A percentile compares a stretch with the other conserved stretches of the same genome.
Conservation (phyloP, 768 basidiomycete species). For the Rhodotorula sphaerocarpa region DNA sequence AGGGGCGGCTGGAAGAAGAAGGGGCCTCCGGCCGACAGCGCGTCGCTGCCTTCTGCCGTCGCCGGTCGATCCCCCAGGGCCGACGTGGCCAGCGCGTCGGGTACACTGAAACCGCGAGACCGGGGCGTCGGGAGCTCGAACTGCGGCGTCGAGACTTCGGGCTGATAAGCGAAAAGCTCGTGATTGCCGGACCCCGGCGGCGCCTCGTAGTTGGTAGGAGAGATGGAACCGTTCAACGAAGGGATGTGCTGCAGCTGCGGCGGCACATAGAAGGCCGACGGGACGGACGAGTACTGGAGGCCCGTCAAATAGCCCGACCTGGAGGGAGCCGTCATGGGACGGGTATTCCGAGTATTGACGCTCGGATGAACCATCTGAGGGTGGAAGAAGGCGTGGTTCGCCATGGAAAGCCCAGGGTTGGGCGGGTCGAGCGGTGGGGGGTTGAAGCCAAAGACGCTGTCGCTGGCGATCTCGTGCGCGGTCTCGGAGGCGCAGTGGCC, state of each 20-base stretch:
- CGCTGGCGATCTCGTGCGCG: no score
- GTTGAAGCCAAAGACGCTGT: neutral
- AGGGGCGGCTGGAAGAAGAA: conserved; percentile 29
- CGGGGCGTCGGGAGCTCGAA: neutral
- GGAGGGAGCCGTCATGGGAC: conserved; percentile 35
- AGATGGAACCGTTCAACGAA: neutral
- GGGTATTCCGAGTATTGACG: conserved; percentile 33
- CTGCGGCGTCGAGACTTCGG: conserved; percentile 1
- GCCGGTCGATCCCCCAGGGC: neutral
- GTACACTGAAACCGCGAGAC: conserved; percentile 8
- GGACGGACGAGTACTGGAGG: conserved; percentile 3
- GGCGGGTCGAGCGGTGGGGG: neutral
- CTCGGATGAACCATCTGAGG: conserved; percentile 14
- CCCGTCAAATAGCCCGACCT: conserved; percentile 10
- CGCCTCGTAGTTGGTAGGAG: neutral
- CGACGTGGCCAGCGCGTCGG: neutral
- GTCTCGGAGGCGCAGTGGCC: no score
- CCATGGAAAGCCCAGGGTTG: conserved; percentile 17
- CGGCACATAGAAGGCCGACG: conserved; percentile 26
- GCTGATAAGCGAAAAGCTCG: conserved; percentile 17
- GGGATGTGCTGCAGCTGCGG: neutral
- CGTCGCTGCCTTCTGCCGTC: neutral
- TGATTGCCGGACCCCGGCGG: neutral
- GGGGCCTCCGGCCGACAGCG: neutral
- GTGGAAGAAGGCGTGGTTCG: conserved; percentile 21